These are phyloP conservation scores for Boletus rufocinnamomeus DNA, from an alignment of 768 basidiomycete species.

Conservation along the genomic window DNA sequence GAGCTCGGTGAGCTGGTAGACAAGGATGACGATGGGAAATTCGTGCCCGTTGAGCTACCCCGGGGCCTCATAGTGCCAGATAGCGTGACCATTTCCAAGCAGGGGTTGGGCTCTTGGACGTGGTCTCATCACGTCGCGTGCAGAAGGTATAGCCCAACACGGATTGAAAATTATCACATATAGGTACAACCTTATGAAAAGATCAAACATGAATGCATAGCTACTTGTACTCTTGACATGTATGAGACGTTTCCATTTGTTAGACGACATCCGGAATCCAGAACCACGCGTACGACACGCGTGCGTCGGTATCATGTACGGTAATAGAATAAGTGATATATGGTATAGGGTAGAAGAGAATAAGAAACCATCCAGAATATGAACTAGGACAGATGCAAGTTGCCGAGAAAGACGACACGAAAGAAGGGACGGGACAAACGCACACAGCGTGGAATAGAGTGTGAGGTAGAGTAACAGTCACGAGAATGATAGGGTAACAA, in stretches of 20 bases:
- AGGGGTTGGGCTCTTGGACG: constrained; percentile 60
- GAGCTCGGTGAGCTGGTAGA: constrained; percentile 70
- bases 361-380: constrained; percentile 3
- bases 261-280: constrained; percentile 3
- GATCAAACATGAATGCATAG: neutral
- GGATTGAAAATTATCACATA: constrained; percentile 48
- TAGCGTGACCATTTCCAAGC: constrained; percentile 81
- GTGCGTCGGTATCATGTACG: constrained; percentile 16
- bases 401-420: neutral
- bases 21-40: constrained; percentile 12
- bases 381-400: constrained; percentile 5
- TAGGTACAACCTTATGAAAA: neutral
- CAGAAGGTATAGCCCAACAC: constrained; percentile 39
- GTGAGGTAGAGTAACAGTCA: constrained; percentile 13
- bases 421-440: neutral
- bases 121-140: constrained; percentile 46
- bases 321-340: constrained; percentile 17
- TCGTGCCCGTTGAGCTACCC: constrained; percentile 17
- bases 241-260: constrained; percentile 5
- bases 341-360: constrained; percentile 6
- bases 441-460: constrained; percentile 13
- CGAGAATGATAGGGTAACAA: constrained; percentile 8
- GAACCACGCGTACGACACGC: constrained; percentile 5
- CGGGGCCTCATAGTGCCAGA: constrained; percentile 32
- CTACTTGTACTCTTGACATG: constrained; percentile 9